Conservation (phyloP, 306 rosid species). For the Arachis hypogaea region DNA sequence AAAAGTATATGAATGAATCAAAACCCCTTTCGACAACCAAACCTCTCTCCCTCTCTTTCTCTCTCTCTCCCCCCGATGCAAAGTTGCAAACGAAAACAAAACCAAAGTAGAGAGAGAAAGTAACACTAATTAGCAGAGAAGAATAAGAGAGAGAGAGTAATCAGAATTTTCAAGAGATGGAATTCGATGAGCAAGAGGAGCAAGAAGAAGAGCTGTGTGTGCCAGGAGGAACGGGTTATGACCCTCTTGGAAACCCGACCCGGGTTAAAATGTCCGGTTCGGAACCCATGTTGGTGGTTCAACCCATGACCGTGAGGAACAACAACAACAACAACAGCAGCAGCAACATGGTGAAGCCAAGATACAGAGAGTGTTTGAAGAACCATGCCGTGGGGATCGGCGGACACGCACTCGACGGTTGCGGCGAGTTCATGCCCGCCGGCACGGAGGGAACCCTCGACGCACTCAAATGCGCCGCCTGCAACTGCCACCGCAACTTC, state of each 20-base stretch:
- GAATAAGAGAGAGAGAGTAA: neutral
- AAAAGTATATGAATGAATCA: slow-evolving; percentile 54
- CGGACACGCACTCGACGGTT: slow-evolving; percentile 92
- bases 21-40: slow-evolving; percentile 38
- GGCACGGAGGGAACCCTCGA: slow-evolving; percentile 79
- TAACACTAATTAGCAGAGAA: neutral
- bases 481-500: slow-evolving; percentile 96
- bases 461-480: slow-evolving; percentile 92
- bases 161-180: slow-evolving; percentile 48
- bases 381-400: slow-evolving; percentile 90
- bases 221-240: slow-evolving; percentile 56
- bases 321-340: slow-evolving; percentile 23
- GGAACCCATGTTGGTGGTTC: slow-evolving; percentile 35
- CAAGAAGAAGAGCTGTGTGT: slow-evolving; percentile 79
- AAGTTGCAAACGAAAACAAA: neutral
- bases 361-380: slow-evolving; percentile 86
- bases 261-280: slow-evolving; percentile 49
- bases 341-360: slow-evolving; percentile 28
- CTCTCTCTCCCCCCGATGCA: neutral
- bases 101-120: slow-evolving; percentile 25
- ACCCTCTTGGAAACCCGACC: slow-evolving; percentile 55
- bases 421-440: slow-evolving; percentile 83
- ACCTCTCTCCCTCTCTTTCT: neutral
- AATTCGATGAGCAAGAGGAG: slow-evolving; percentile 80
- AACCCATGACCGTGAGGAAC: slow-evolving; percentile 27